Evolutionary conservation across 139 green algal genomes (phyloP).

Genomic region (Tetraselmis striata): DNA sequence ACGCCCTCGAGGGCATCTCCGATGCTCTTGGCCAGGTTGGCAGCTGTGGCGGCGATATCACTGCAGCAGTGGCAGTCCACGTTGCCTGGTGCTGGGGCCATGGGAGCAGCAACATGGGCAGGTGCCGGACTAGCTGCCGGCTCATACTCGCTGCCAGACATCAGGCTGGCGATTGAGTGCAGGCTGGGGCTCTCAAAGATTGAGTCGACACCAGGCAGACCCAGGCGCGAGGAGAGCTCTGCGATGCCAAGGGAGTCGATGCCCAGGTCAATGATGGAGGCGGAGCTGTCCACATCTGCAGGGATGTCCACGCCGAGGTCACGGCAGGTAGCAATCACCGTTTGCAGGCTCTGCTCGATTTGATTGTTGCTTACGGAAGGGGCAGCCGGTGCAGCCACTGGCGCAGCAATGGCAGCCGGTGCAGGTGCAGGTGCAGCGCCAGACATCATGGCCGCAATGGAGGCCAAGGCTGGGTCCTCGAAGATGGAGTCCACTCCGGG

Average conservation of each 20-base stretch:
- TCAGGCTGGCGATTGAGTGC: neutral
- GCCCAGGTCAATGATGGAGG: neutral
- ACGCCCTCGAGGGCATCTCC: no score
- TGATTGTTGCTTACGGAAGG: no score
- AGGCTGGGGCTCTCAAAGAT: neutral
- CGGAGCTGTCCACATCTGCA: neutral
- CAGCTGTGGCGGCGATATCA: no score
- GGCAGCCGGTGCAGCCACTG: no score
- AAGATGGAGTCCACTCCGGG: neutral
- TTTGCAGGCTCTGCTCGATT: neutral
- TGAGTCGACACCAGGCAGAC: neutral
- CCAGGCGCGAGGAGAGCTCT: neutral
- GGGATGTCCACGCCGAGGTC: neutral
- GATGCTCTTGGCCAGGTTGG: no score
- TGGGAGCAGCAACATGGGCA: no score
- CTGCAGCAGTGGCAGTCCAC: no score
- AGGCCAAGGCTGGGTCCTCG: neutral
- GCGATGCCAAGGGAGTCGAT: neutral
- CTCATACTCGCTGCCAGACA: no score
- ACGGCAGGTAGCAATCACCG: neutral
- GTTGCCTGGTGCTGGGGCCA: no score
- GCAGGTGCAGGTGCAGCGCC: no score
- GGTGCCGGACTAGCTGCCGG: no score
- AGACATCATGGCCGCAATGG: neutral
- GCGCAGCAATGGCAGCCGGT: no score